These are phyloP conservation scores for Brasenia schreberi DNA, from an alignment of 164 flowering plant genomes.

Conservation along the genomic window DNA sequence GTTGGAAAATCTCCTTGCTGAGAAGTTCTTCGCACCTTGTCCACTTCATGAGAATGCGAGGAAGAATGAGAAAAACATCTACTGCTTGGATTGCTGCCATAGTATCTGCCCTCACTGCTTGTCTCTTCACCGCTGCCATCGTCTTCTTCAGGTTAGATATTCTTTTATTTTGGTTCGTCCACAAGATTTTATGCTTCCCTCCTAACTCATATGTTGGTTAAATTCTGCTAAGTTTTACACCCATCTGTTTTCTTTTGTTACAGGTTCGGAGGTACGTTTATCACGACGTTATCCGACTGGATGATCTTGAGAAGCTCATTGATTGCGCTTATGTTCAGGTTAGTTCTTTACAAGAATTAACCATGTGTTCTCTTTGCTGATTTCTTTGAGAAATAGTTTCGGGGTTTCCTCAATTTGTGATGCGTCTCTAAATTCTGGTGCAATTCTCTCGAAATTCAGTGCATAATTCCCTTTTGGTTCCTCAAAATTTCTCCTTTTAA, in stretches of 20 bases:
- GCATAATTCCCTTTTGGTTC: background rate
- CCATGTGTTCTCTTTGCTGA: background rate
- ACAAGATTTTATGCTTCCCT: background rate
- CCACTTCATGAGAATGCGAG: conserved; percentile 22
- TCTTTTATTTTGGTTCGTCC: background rate
- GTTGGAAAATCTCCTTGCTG: conserved; percentile 20
- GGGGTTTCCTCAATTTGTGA: background rate
- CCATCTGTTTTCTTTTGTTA: background rate
- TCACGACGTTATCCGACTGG: conserved; percentile 74
- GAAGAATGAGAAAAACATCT: conserved; percentile 45
- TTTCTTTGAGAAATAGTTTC: background rate
- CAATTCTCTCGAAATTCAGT: background rate
- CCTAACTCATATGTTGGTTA: background rate
- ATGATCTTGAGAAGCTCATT: conserved; percentile 78
- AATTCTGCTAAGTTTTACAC: background rate
- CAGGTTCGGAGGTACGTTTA: conserved; percentile 83
- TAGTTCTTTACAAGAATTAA: background rate
- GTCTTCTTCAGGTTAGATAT: conserved; percentile 25
- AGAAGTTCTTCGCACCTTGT: conserved; percentile 28
- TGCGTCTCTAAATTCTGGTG: background rate
- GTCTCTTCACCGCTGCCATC: conserved; percentile 29
- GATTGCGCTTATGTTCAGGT: conserved; percentile 83
- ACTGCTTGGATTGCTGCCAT: conserved; percentile 36
- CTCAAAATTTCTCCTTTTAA: background rate
- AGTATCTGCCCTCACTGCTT: conserved; percentile 44